Evolutionary conservation across 2,329 filamentous ascomycete genomes (phyloP).

Genomic region (Paraphoma chrysanthemicola): DNA sequence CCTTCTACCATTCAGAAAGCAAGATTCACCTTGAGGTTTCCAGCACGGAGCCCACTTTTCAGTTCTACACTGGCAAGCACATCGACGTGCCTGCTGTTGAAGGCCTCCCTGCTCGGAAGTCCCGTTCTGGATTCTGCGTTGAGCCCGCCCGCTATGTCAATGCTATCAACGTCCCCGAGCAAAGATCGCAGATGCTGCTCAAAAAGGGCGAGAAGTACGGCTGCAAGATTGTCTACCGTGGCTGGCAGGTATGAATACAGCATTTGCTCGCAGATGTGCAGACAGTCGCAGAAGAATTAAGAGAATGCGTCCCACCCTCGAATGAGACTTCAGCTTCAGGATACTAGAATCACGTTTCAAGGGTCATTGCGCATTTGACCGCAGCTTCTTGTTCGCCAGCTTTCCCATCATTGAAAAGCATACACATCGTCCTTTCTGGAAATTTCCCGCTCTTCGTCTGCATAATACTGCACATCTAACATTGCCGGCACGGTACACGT

Average conservation of each 20-base stretch:
- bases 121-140: constrained; percentile 83
- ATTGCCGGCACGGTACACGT: too few relatives aligned
- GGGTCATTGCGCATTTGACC: too few relatives aligned
- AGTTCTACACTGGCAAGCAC: constrained; percentile 92
- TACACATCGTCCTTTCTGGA: too few relatives aligned
- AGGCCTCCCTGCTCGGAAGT: constrained; percentile 66
- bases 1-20: constrained; percentile 75
- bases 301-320: too few relatives aligned
- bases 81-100: constrained; percentile 75
- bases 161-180: constrained; percentile 80
- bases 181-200: constrained; percentile 78
- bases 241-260: constrained; percentile 68
- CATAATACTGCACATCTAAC: too few relatives aligned
- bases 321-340: too few relatives aligned
- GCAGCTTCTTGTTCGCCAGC: too few relatives aligned
- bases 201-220: constrained; percentile 88
- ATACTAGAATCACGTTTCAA: too few relatives aligned
- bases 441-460: too few relatives aligned
- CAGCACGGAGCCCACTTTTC: constrained; percentile 94
- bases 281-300: too few relatives aligned
- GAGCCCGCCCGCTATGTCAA: constrained; percentile 93
- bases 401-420: too few relatives aligned
- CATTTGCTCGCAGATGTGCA: neutral
- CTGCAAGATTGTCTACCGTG: constrained; percentile 80
- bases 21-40: constrained; percentile 83